Base-by-base conservation (phyloP, 108 stramenopile species). In the Cyclotella baltica region DNA sequence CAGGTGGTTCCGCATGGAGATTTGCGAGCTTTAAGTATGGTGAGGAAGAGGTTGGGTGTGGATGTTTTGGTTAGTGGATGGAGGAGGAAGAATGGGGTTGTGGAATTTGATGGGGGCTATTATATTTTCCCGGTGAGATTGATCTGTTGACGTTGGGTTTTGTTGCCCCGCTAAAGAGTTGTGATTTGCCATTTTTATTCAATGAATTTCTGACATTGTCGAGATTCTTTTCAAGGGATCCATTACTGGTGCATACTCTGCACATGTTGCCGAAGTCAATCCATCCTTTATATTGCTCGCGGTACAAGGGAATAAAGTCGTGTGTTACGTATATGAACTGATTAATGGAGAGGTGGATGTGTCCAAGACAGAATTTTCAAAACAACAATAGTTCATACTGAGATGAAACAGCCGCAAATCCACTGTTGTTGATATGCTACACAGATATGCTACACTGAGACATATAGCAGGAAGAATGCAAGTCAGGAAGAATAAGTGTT, bases 11-110 rank as follows among this genome's bases (percentile, higher is more conserved):
- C 99, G 0, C 92, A 91, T 87, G 93, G 93, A 16, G 92, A 92
- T 35, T 71, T 85, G 6, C 77, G 81, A 27, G 94, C 96, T 0
- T 70, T 97, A 57, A 87, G 89, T 16, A 85, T 89, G 85, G 65
- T 87, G 51, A 69, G 94, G 64, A 83, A 97, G 33, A 89, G 91
- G 52, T 72, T 98, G 63, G 91, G 94, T 51, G 95, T 95, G 3
- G 99, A 99, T 85, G 93, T 99, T 35, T 68, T 99, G 15, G 80
- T 99, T 20, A 84, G 95, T n/a, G 99, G 99, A 5, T 92, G 96
- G 81, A 97, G 95, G 50, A 97, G 98, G 75, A 80, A 92, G 67
- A 94, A 92, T 68, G 93, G 95, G 61, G 95, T 99, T 9, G 82
- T 80, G 8, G 89, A 97, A 57, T 76, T 86, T 56, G 97, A 96